Conservation (phyloP, 2,329 filamentous ascomycete species). For the Fusarium hainanense region DNA sequence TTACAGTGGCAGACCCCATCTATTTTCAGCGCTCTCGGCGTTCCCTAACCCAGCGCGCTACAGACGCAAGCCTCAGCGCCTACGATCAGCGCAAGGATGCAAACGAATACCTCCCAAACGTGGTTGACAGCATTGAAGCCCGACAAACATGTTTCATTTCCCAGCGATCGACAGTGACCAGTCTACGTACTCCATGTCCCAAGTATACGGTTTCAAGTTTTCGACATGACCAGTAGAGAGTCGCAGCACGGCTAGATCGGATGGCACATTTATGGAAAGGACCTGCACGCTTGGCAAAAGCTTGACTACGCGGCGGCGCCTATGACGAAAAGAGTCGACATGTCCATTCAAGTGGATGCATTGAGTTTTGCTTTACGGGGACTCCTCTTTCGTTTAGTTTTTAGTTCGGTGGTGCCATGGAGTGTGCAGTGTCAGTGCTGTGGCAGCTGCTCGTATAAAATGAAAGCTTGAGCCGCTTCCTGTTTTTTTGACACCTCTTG, state of each 20-base stretch:
- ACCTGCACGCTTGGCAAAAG: constrained; percentile 31
- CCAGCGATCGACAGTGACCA: not conserved
- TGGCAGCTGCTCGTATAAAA: constrained; percentile 7
- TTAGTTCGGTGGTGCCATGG: not conserved
- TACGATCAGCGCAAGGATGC: constrained; percentile 7
- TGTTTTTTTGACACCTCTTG: not conserved
- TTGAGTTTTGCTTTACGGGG: not conserved
- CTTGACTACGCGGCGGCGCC: constrained; percentile 21
- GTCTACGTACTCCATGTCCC: not conserved
- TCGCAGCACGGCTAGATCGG: constrained; percentile 29
- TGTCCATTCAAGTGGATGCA: not conserved
- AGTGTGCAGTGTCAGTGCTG: not conserved
- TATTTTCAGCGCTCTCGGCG: not conserved
- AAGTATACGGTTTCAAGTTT: constrained; percentile 10
- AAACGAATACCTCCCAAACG: not conserved
- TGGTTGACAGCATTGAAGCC: not conserved
- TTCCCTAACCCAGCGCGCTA: not conserved
- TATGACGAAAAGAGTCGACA: constrained; percentile 12
- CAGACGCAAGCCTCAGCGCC: not conserved
- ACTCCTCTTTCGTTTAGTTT: not conserved
- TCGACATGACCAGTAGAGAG: constrained; percentile 8
- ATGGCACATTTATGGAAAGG: constrained; percentile 13
- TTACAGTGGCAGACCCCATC: not conserved
- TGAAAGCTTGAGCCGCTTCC: not conserved
- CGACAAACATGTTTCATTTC: constrained; percentile 18